Conservation (phyloP, 768 basidiomycete genomes). For the Suillus alpinus region DNA sequence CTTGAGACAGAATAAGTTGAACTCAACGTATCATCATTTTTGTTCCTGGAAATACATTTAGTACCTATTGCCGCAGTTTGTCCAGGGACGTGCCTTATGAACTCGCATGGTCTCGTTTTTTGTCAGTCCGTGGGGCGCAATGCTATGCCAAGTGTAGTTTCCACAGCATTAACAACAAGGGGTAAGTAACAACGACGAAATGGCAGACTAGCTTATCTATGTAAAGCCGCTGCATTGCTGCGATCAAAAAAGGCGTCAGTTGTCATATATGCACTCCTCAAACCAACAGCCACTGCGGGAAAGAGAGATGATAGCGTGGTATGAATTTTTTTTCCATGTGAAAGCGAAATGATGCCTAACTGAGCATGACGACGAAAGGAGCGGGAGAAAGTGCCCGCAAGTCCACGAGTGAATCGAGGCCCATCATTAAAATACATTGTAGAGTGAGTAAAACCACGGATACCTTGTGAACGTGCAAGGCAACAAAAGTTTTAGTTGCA, state of each 20-base stretch:
- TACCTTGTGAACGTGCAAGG: background rate
- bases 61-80: background rate
- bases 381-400: background rate
- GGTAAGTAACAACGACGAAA: background rate
- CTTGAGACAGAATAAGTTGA: background rate
- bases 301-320: background rate
- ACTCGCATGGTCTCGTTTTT: background rate
- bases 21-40: background rate
- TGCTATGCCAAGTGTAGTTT: background rate
- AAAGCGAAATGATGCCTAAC: background rate
- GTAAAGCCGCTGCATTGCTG: background rate
- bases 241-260: background rate
- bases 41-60: background rate
- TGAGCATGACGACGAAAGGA: slow-evolving; percentile 1
- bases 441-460: background rate
- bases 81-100: background rate
- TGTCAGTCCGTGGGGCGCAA: background rate
- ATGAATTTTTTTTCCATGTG: background rate
- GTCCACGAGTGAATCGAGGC: background rate
- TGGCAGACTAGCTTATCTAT: background rate
- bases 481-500: background rate
- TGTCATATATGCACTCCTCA: background rate
- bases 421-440: background rate
- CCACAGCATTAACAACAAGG: background rate
- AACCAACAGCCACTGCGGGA: background rate